phyloP scores from a whole-genome alignment of 805 yeast species.

The Nakazawaea ambrosiae region DNA sequence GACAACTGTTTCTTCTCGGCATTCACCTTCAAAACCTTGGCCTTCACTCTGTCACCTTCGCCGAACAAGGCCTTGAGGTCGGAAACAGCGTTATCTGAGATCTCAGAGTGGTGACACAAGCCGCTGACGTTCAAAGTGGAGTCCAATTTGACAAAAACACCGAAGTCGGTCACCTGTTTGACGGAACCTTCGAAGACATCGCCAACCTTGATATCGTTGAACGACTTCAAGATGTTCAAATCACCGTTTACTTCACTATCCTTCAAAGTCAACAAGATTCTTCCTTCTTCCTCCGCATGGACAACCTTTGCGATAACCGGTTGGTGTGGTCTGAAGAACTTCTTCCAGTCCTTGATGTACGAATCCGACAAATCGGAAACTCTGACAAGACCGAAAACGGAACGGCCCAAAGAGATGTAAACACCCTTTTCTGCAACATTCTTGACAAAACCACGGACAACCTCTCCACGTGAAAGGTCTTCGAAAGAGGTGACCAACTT shows the following conservation, averaged over 20 bases:
- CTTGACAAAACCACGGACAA: constrained; percentile 77
- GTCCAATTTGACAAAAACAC: constrained; percentile 81
- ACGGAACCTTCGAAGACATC: constrained; percentile 74
- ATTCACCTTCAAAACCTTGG: constrained; percentile 62
- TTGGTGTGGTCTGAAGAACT: constrained; percentile 63
- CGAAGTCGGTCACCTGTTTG: constrained; percentile 74
- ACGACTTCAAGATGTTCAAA: constrained; percentile 45
- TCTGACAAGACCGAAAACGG: constrained; percentile 71
- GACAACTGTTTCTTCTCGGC: constrained; percentile 66
- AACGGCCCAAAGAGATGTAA: constrained; percentile 67
- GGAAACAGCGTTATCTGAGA: constrained; percentile 61
- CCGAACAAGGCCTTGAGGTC: constrained; percentile 64
- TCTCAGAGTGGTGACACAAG: constrained; percentile 78
- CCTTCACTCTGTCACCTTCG: constrained; percentile 88
- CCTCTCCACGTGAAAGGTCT: constrained; percentile 61
- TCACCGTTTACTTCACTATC: constrained; percentile 76
- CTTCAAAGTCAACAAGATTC: constrained; percentile 72
- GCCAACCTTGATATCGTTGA: constrained; percentile 64
- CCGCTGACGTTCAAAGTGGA: constrained; percentile 75
- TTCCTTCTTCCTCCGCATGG: constrained; percentile 51
- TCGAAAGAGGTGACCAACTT: constrained; percentile 37
- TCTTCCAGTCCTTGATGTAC: constrained; percentile 83
- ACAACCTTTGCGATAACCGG: constrained; percentile 68
- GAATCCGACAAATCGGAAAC: constrained; percentile 77
- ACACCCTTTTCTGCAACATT: constrained; percentile 70